Conservation (phyloP, 1,139 yeast genomes). For the Kodamaea sp. region DNA sequence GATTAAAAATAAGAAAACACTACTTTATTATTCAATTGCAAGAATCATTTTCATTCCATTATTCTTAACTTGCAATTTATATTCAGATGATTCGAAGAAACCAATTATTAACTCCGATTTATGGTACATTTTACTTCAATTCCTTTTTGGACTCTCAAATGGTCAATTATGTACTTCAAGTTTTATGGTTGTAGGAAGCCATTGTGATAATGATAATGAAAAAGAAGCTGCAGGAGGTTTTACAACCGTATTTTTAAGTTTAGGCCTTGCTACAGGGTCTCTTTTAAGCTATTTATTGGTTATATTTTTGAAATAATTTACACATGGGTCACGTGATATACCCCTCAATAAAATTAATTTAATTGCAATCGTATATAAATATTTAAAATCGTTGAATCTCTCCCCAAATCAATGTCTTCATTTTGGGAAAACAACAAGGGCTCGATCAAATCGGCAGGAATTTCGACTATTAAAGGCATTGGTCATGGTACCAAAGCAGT, state of each 20-base stretch:
- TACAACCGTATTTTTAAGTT: slow-evolving; percentile 69
- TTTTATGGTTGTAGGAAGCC: slow-evolving; percentile 72
- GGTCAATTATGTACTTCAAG: slow-evolving; percentile 82
- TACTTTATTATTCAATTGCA: slow-evolving; percentile 50
- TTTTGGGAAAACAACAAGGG: slow-evolving; percentile 57
- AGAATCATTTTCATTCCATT: slow-evolving; percentile 60
- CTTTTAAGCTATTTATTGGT: slow-evolving; percentile 68
- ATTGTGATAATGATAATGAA: slow-evolving; percentile 53
- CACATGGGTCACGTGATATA: not conserved
- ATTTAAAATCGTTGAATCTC: not conserved
- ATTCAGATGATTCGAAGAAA: slow-evolving; percentile 34
- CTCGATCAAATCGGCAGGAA: slow-evolving; percentile 44
- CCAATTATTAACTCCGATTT: slow-evolving; percentile 52
- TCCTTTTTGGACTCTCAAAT: slow-evolving; percentile 77
- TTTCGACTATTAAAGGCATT: slow-evolving; percentile 45
- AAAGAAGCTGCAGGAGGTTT: slow-evolving; percentile 94
- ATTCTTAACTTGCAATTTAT: slow-evolving; percentile 65
- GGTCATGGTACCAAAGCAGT: slow-evolving; percentile 48
- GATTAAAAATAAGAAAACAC: slow-evolving; percentile 35
- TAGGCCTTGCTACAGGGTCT: slow-evolving; percentile 77
- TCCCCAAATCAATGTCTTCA: slow-evolving; percentile 19
- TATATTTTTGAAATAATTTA: slow-evolving; percentile 7
- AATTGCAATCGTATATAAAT: not conserved
- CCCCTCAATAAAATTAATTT: not conserved
- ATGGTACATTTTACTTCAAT: slow-evolving; percentile 65